Conservation (phyloP, 179 eudicot genomes). For the Drosera spatulata region DNA sequence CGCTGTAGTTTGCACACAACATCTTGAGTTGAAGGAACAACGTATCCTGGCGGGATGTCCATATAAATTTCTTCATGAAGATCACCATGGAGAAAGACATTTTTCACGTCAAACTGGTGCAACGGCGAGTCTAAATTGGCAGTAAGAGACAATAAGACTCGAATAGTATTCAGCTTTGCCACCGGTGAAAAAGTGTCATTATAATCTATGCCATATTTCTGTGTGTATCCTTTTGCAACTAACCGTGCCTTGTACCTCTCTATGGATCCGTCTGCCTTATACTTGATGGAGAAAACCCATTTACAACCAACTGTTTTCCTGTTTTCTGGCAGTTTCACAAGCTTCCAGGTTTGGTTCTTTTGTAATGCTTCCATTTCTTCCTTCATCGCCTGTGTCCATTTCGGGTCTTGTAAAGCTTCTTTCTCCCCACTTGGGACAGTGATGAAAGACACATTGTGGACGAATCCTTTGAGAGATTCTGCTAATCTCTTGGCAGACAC, state of each 20-base stretch:
- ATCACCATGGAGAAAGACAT: neutral
- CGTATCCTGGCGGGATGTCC: neutral
- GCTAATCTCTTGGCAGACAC: conserved; percentile 2
- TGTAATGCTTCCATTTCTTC: neutral
- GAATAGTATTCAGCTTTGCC: neutral
- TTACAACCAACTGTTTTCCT: neutral
- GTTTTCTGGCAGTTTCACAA: neutral
- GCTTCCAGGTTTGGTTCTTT: neutral
- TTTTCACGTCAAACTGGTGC: neutral
- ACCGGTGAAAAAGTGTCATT: neutral
- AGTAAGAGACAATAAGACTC: neutral
- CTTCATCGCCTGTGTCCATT: neutral
- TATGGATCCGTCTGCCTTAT: neutral
- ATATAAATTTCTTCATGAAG: conserved; percentile 1
- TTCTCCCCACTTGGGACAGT: neutral
- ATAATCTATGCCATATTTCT: neutral
- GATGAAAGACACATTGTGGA: neutral
- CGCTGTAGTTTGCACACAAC: neutral
- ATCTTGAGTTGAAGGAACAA: too few species aligned
- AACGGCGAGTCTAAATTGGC: neutral
- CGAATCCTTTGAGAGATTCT: neutral
- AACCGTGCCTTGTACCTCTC: neutral
- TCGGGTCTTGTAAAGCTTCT: neutral
- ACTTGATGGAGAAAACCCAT: neutral
- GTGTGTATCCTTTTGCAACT: conserved; percentile 1